phyloP scores from a whole-genome alignment of 1,139 yeast genomes.

The Meyerozyma guilliermondii region DNA sequence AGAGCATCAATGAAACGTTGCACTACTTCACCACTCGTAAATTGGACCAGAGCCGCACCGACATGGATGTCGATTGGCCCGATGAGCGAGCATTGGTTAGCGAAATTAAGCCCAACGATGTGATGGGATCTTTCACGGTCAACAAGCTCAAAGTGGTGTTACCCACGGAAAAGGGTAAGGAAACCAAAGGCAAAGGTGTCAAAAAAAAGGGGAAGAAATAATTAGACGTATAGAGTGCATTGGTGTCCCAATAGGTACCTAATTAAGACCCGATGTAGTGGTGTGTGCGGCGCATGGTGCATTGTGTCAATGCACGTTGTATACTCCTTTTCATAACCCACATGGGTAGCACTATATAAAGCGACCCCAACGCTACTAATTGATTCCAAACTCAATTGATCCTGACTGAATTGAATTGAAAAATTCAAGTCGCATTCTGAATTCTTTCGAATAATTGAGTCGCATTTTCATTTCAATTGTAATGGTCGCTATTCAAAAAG shows the following conservation, averaged over 20 bases:
- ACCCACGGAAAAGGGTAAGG: conserved; percentile 20
- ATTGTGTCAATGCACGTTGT: neutral
- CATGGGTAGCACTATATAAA: neutral
- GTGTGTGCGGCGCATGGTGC: too few relatives aligned
- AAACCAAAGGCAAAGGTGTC: conserved; percentile 18
- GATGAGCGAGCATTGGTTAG: conserved; percentile 58
- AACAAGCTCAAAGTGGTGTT: conserved; percentile 35
- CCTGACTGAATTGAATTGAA: too few relatives aligned
- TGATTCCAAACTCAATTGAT: too few relatives aligned
- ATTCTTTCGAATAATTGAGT: too few relatives aligned
- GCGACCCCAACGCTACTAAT: neutral
- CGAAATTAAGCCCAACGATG: conserved; percentile 48
- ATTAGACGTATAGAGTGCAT: neutral
- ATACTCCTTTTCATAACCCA: neutral
- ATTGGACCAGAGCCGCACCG: conserved; percentile 44
- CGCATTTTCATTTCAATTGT: neutral
- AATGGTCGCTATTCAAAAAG: conserved; percentile 8
- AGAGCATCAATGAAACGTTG: conserved; percentile 67
- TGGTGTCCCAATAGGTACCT: neutral
- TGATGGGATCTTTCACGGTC: conserved; percentile 35
- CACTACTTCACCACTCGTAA: conserved; percentile 55
- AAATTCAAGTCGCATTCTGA: too few relatives aligned
- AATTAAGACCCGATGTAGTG: neutral
- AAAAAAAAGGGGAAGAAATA: conserved; percentile 13
- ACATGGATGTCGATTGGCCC: conserved; percentile 66